Conservation (phyloP, 139 green algal genomes). For the Coelastrella sp. region DNA sequence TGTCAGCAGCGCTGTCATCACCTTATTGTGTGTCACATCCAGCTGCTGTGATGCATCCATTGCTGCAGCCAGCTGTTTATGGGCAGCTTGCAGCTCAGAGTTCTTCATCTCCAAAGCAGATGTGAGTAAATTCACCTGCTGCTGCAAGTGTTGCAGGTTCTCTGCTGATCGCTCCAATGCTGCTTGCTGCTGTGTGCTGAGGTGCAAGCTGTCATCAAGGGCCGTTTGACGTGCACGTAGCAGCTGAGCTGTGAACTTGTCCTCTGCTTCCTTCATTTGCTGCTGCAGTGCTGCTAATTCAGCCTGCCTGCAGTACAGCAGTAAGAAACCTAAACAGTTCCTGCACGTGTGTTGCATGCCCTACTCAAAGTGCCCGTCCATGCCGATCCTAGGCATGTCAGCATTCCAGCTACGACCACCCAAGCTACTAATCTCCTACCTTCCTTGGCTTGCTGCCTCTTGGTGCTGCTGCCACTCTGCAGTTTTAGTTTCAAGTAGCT, state of each 20-base stretch:
- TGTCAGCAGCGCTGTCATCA: neutral
- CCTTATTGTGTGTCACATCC: slow-evolving; percentile 18
- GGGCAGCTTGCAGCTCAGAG: slow-evolving; percentile 34
- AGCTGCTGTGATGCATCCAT: slow-evolving; percentile 6
- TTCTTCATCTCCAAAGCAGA: neutral
- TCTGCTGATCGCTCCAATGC: slow-evolving; percentile 3
- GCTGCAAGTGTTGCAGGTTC: neutral
- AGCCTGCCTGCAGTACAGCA: slow-evolving; percentile 31
- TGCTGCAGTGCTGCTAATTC: slow-evolving; percentile 48
- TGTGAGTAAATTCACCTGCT: slow-evolving; percentile 50
- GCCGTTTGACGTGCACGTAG: slow-evolving; percentile 40
- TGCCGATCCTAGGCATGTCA: too few species aligned
- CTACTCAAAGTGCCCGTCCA: too few species aligned
- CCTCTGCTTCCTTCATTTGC: slow-evolving; percentile 40
- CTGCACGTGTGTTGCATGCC: neutral
- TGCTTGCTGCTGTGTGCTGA: slow-evolving; percentile 24
- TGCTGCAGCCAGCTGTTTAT: slow-evolving; percentile 4
- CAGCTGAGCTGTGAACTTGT: neutral
- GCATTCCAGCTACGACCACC: too few species aligned
- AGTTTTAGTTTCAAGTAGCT: neutral
- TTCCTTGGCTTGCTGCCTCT: slow-evolving; percentile 32
- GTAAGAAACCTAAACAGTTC: neutral
- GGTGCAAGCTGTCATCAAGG: slow-evolving; percentile 1
- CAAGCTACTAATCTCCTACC: slow-evolving; percentile 8
- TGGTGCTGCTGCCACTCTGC: slow-evolving; percentile 47